Base-by-base conservation (phyloP, 2,329 filamentous ascomycete species). In the Ophiostoma fasciatum region DNA sequence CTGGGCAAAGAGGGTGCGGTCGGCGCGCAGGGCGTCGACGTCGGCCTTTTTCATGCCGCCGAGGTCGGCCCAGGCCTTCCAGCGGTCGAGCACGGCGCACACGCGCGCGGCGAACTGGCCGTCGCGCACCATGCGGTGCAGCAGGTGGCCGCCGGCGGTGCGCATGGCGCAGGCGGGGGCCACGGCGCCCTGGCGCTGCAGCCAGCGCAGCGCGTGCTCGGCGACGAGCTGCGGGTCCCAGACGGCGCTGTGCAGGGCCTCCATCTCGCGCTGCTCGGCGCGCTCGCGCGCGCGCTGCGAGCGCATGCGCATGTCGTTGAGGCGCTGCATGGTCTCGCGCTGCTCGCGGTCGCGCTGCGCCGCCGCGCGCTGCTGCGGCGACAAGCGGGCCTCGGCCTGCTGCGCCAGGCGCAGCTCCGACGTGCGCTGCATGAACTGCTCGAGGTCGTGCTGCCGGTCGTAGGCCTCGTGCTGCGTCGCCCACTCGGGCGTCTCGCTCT, bases 401-500 rank as follows among this genome's bases (percentile, higher is more conserved):
- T 64, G 51, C 0, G 64, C 63, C 2, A 48, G 46, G 0, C 55
- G 54, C 40, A 58, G 55, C 33, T 70, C 63, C 14, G 57, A 48
- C 32, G 44, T 42, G n/a, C 56, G 51, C 22, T 55, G 48, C 5
- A 55, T 36, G 36, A 56, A 52, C 15, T 45, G 43, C n/a, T 68
- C 52, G 8, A 60, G 48, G 5, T 56, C 52, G 4, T 55, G 48
- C 8, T 54, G 50, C 21, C 54, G 43, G 21, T 61, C 56, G 21
- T 61, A 47, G 3, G 8, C 4, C 8, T 25, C 23, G 28, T 63
- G 49, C 19, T 51, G 49, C 0, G 60, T 66, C 0, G 61, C 60
- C 68, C 70, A 75, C 45, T 67, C 59, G 2, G 71, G 71, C 1
- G 71, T 74, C 10, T 60, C 55, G 0, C 57, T 56, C 42, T 66